Evolutionary conservation across 441 rosid genomes (phyloP).

Genomic region (Mallotus japonicus): DNA sequence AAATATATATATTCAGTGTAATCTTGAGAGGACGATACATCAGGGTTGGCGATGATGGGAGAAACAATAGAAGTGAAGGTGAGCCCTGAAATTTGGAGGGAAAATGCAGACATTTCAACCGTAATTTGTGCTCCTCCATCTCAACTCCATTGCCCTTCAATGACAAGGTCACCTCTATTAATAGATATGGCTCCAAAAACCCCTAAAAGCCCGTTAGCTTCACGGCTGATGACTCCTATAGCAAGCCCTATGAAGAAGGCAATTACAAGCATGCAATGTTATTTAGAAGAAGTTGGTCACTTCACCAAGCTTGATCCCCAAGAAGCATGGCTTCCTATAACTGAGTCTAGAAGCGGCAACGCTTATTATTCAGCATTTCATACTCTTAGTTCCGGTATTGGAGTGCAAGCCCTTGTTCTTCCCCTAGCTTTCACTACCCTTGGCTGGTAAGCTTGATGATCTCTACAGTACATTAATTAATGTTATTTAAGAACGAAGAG

Average conservation of each 20-base stretch:
- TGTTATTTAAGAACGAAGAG: too few relatives aligned
- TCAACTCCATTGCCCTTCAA: constrained; percentile 31
- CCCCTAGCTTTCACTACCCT: constrained; percentile 52
- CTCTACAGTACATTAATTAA: neutral
- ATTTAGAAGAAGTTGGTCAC: constrained; percentile 45
- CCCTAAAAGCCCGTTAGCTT: constrained; percentile 38
- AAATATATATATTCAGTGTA: too few relatives aligned
- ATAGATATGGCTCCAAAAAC: constrained; percentile 27
- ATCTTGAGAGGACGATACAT: neutral
- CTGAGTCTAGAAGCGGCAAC: constrained; percentile 62
- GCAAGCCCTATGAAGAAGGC: constrained; percentile 59
- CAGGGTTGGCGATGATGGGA: neutral
- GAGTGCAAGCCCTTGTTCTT: constrained; percentile 56
- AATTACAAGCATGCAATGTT: constrained; percentile 36
- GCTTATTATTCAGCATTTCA: constrained; percentile 53
- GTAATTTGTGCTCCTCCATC: constrained; percentile 37
- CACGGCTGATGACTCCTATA: constrained; percentile 35
- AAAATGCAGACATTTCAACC: neutral
- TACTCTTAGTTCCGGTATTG: constrained; percentile 52
- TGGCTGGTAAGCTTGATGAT: constrained; percentile 42
- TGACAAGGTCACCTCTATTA: constrained; percentile 35
- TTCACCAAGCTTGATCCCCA: constrained; percentile 52
- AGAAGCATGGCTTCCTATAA: constrained; percentile 64
- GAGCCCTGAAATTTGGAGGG: constrained; percentile 14
- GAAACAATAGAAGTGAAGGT: constrained; percentile 25